Evolutionary conservation across 768 basidiomycete species (phyloP).

Genomic region (Mycena latifolia): DNA sequence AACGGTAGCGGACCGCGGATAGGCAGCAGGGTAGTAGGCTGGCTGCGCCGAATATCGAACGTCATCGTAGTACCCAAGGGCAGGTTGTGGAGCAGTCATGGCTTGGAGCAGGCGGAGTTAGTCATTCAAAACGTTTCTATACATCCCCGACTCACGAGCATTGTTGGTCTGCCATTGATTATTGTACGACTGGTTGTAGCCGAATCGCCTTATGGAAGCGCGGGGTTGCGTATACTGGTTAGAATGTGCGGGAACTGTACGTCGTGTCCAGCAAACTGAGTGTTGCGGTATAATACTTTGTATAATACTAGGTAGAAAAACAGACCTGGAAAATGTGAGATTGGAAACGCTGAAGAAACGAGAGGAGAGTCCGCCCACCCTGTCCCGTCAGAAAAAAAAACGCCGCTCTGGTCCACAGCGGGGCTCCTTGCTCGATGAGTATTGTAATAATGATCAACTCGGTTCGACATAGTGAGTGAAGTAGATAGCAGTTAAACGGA

Average conservation of each 20-base stretch:
- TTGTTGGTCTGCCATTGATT: constrained; percentile 55
- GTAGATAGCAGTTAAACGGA: constrained; percentile 48
- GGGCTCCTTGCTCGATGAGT: constrained; percentile 79
- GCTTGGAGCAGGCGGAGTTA: constrained; percentile 47
- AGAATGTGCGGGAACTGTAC: constrained; percentile 72
- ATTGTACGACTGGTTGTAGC: constrained; percentile 63
- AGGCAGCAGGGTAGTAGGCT: constrained; percentile 60
- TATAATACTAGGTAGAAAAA: constrained; percentile 70
- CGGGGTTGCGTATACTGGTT: constrained; percentile 75
- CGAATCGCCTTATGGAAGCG: constrained; percentile 70
- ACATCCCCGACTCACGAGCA: constrained; percentile 45
- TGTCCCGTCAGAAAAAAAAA: constrained; percentile 83
- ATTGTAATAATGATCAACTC: constrained; percentile 79
- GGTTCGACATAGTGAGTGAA: constrained; percentile 67
- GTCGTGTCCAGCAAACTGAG: constrained; percentile 67
- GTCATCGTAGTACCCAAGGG: constrained; percentile 68
- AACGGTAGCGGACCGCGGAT: constrained; percentile 60
- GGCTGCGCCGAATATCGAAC: constrained; percentile 63
- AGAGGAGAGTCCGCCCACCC: constrained; percentile 91
- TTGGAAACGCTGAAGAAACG: constrained; percentile 88
- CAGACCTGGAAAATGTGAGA: constrained; percentile 93
- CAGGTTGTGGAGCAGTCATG: constrained; percentile 59
- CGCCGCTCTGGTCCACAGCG: constrained; percentile 71
- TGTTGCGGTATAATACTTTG: constrained; percentile 59
- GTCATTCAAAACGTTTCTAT: constrained; percentile 47